These are phyloP conservation scores for Chimonanthus praecox DNA, from an alignment of 164 flowering plant species.

Conservation along the genomic window DNA sequence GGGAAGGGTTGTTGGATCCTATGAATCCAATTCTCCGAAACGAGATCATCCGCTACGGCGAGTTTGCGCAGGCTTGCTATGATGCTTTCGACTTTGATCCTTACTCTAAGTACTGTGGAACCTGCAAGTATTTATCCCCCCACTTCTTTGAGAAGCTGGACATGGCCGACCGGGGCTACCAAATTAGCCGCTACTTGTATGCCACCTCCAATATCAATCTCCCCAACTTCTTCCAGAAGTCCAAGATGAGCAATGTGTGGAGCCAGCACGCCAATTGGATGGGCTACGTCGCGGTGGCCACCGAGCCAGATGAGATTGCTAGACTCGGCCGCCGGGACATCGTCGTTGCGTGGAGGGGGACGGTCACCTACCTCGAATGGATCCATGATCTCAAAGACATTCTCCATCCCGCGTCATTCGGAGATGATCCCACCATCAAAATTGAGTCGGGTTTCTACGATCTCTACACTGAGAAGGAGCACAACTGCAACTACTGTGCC, in stretches of 20 bases:
- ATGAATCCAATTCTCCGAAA: constrained; percentile 47
- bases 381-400: constrained; percentile 61
- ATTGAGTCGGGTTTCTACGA: constrained; percentile 71
- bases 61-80: constrained; percentile 69
- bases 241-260: constrained; percentile 48
- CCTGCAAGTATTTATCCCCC: constrained; percentile 44
- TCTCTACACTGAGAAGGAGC: constrained; percentile 59
- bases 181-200: constrained; percentile 50
- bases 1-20: constrained; percentile 67
- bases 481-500: constrained; percentile 35
- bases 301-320: constrained; percentile 38
- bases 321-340: constrained; percentile 72
- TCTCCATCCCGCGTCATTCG: constrained; percentile 41
- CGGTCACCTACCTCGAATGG: constrained; percentile 83
- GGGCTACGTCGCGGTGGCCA: constrained; percentile 73
- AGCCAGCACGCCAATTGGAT: constrained; percentile 80
- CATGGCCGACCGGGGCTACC: constrained; percentile 40
- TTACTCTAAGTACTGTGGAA: constrained; percentile 66
- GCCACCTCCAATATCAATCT: constrained; percentile 76
- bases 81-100: constrained; percentile 79
- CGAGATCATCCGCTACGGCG: constrained; percentile 73
- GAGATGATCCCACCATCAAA: constrained; percentile 44
- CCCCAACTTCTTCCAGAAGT: constrained; percentile 67
- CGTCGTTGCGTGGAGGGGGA: constrained; percentile 74
- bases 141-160: constrained; percentile 51